Evolutionary conservation across 768 basidiomycete genomes (phyloP).

Genomic region (Kwoniella bestiolae): DNA sequence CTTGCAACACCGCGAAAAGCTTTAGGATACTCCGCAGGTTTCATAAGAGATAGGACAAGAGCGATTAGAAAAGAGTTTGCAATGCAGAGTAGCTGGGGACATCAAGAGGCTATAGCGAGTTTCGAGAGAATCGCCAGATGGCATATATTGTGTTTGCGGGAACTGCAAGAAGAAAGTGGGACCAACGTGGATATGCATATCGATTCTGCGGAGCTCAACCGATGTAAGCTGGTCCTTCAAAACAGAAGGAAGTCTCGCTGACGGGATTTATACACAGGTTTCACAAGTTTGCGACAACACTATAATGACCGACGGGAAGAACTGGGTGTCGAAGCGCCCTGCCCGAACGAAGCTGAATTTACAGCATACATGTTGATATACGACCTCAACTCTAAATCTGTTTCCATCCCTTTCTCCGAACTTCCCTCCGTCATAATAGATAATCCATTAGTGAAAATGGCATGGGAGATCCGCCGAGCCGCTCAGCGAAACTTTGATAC

Average conservation of each 20-base stretch:
- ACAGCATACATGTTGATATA: constrained; percentile 91
- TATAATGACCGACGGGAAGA: constrained; percentile 74
- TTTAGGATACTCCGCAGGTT: constrained; percentile 63
- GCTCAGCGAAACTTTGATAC: constrained; percentile 74
- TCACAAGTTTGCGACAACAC: constrained; percentile 90
- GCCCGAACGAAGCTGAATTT: constrained; percentile 91
- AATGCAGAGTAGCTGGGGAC: constrained; percentile 80
- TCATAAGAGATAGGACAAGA: constrained; percentile 90
- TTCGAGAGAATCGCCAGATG: constrained; percentile 93
- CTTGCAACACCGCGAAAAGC: constrained; percentile 40
- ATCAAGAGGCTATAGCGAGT: constrained; percentile 75
- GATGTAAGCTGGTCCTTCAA: constrained; percentile 60
- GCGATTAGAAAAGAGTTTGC: constrained; percentile 91
- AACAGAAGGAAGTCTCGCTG: background rate
- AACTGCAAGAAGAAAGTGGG: constrained; percentile 62
- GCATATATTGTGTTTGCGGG: constrained; percentile 73
- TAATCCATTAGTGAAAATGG: constrained; percentile 79
- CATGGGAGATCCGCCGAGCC: constrained; percentile 75
- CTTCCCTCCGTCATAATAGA: constrained; percentile 68
- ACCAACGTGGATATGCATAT: constrained; percentile 51
- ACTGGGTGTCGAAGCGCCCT: constrained; percentile 63
- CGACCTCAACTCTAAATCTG: constrained; percentile 82
- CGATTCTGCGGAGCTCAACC: constrained; percentile 43
- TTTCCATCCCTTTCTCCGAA: constrained; percentile 67
- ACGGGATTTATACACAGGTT: constrained; percentile 62